A percentile compares a stretch with the other conserved stretches of the same genome.
phyloP scores from a whole-genome alignment of 1,284 basidiomycete species.

The Trametes versicolor region DNA sequence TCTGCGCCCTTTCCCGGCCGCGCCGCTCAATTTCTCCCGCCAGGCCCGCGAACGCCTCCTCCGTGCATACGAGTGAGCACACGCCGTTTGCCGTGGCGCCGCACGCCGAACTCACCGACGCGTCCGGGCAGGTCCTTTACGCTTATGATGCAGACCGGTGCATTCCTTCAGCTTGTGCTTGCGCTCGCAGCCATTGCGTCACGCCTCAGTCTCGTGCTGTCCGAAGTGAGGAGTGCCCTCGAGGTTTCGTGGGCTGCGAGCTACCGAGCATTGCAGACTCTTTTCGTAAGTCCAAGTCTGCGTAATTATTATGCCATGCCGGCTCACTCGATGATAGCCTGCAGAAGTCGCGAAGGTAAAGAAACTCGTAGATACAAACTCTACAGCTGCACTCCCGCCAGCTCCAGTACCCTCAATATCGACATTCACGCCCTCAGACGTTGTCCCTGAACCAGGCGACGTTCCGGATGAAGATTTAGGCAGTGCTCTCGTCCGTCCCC shows the following conservation, averaged over 20 bases:
- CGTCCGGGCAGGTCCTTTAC: conserved; percentile 60
- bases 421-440: background rate
- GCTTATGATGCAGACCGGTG: conserved; percentile 72
- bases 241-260: conserved; percentile 43
- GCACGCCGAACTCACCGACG: conserved; percentile 19
- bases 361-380: conserved; percentile 4
- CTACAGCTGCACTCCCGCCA: background rate
- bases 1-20: conserved; percentile 12
- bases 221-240: conserved; percentile 54
- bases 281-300: conserved; percentile 38
- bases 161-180: conserved; percentile 74
- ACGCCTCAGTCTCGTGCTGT: conserved; percentile 59
- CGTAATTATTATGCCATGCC: background rate
- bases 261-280: conserved; percentile 39
- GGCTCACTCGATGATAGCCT: conserved; percentile 18
- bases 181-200: conserved; percentile 68
- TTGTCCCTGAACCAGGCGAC: conserved; percentile 13
- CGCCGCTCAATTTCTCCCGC: conserved; percentile 15
- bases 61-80: conserved; percentile 59
- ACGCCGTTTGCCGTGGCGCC: background rate
- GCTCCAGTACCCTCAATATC: background rate
- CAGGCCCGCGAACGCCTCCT: conserved; percentile 62
- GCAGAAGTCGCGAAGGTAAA: conserved; percentile 18
- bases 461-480: conserved; percentile 32
- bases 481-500: conserved; percentile 18